These are phyloP conservation scores for Pleurotus ostreatus DNA, from an alignment of 768 basidiomycete genomes.

Conservation along the genomic window DNA sequence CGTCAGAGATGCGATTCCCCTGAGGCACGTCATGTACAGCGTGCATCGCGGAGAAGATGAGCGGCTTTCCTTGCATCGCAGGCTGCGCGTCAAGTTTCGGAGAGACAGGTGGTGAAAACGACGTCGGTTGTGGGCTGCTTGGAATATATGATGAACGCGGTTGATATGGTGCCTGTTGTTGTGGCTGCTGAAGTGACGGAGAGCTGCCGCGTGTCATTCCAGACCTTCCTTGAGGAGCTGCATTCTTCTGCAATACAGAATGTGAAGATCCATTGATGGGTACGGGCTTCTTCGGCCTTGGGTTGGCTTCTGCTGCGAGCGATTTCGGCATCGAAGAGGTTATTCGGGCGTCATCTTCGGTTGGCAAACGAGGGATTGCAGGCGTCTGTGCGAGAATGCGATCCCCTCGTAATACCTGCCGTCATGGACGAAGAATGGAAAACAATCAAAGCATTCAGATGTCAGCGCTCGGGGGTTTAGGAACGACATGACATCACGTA, in stretches of 20 bases:
- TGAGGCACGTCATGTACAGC: slow-evolving; percentile 17
- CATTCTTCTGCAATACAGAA: background rate
- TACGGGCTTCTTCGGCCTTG: slow-evolving; percentile 2
- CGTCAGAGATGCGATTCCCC: slow-evolving; percentile 10
- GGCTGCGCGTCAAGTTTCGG: slow-evolving; percentile 10
- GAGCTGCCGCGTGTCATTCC: background rate
- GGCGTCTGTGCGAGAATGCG: background rate
- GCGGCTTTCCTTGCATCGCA: slow-evolving; percentile 35
- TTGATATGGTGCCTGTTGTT: background rate
- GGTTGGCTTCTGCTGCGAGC: background rate
- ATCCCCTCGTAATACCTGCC: slow-evolving; percentile 3
- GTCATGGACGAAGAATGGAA: background rate
- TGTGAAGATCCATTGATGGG: background rate
- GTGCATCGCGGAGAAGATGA: slow-evolving; percentile 61
- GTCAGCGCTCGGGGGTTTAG: too few species aligned
- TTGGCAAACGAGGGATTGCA: background rate
- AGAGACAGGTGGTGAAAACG: slow-evolving; percentile 8
- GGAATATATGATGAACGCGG: background rate
- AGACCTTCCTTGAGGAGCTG: background rate
- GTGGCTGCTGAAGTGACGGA: background rate
- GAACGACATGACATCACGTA: background rate
- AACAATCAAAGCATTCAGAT: too few species aligned
- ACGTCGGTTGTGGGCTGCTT: slow-evolving; percentile 2
- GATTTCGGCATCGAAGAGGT: background rate
- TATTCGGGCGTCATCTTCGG: background rate